A percentile compares a stretch with the other conserved stretches of the same genome.
Conservation (phyloP, 306 rosid species). For the Lithocarpus polystachyus region DNA sequence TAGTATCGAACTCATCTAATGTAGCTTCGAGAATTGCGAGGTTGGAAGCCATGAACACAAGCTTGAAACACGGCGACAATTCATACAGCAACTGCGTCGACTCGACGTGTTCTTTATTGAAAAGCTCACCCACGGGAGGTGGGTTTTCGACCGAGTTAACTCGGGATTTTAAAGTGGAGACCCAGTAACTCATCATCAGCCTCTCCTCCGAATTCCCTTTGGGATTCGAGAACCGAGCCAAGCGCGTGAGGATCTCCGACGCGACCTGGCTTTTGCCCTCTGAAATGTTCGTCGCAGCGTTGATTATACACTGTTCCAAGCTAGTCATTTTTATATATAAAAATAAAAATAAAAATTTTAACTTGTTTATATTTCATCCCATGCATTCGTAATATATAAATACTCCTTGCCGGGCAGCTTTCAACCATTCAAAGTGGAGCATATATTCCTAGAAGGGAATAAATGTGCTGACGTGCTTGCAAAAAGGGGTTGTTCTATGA, state of each 20-base stretch:
- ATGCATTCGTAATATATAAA: too few species aligned
- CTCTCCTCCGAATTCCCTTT: conserved; percentile 46
- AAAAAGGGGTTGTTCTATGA: too few species aligned
- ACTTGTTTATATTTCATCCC: too few species aligned
- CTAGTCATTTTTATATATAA: neutral
- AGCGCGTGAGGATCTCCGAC: conserved; percentile 58
- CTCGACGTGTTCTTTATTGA: conserved; percentile 48
- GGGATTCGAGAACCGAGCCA: conserved; percentile 21
- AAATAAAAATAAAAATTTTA: too few species aligned
- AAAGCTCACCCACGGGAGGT: conserved; percentile 46
- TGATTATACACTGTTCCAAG: conserved; percentile 56
- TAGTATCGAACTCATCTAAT: conserved; percentile 29
- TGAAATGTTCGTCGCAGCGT: conserved; percentile 67
- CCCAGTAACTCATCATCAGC: conserved; percentile 43
- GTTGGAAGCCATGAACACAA: conserved; percentile 71
- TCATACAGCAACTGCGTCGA: conserved; percentile 65
- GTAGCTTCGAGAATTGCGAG: conserved; percentile 73
- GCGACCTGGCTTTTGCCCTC: conserved; percentile 63
- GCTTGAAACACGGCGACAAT: conserved; percentile 45
- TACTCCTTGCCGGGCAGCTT: too few species aligned
- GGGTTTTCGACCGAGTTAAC: conserved; percentile 44
- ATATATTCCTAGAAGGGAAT: too few species aligned
- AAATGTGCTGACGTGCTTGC: too few species aligned
- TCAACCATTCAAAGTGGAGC: too few species aligned
- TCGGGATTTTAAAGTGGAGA: conserved; percentile 58